Evolutionary conservation across 1,139 yeast genomes (phyloP), one percentile per base, ranked within the genome.

Genomic region (Taphrina communis): DNA sequence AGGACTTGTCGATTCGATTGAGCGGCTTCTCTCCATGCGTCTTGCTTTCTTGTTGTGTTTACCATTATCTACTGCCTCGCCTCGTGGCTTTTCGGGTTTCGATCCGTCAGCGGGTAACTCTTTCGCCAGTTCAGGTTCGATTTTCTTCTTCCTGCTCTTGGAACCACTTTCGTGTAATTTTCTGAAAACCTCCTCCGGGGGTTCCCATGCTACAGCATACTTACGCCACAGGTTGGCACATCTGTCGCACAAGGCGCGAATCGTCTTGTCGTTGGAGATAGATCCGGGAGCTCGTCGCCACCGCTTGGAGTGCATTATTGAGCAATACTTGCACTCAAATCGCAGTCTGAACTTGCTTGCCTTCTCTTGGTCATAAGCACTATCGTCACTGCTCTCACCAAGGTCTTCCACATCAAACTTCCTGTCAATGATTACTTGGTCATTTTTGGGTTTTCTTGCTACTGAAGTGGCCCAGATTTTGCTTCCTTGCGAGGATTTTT

Each of bases 171-270:
- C 82, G 42, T 75, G 82, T 71, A 76, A 81, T 70, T 84, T 86
- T 75, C 82, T 84, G 60, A 86, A 79, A 0, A 90, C 86, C 70
- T 88, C 94, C 35, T 80, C 76, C 0, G 97, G 97, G 61, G 86
- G 86, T 73, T 88, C 92, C 98, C 99, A 94, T n/a, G 82, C 82
- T 0, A 90, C 88, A 0, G 93, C 97, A 77, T 94, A 94, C 56
- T 95, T 81, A 76, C 97, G 82, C 99, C 99, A 94, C 53, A 94
- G 77, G 70, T 88, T 82, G 0, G 97, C 97, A 80, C 99, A 94
- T 68, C 98, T 82, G 61, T 84, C 80, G 76, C 99, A 94, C 19
- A 94, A 80, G 0, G 92, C 97, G 11, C 81, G 77, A 0, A 82
- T 72, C 1, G 78, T 77, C 36, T 71, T 69, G 48, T 76, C 75